Conservation (phyloP, 2,329 filamentous ascomycete genomes). For the Paracoccidioides brasiliensis region DNA sequence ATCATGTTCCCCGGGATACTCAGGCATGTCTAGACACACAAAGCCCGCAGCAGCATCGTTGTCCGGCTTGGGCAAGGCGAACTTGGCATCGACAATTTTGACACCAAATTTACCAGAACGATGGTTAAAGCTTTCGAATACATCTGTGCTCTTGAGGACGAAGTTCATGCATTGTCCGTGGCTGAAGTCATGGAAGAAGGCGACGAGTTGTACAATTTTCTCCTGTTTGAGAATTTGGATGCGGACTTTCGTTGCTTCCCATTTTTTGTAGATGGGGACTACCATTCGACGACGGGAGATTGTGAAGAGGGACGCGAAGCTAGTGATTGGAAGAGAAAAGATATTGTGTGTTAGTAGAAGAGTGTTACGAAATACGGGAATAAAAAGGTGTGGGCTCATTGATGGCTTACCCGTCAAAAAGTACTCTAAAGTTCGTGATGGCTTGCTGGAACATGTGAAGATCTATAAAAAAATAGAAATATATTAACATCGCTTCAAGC, state of each 20-base stretch:
- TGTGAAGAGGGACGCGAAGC: conserved; percentile 58
- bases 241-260: conserved; percentile 69
- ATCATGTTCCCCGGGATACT: conserved; percentile 84
- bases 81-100: conserved; percentile 80
- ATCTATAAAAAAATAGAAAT: conserved; percentile 31
- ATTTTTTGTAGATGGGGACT: conserved; percentile 86
- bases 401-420: conserved; percentile 48
- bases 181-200: conserved; percentile 78
- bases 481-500: conserved; percentile 7
- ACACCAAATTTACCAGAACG: conserved; percentile 56
- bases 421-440: conserved; percentile 65
- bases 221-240: conserved; percentile 69
- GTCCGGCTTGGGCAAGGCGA: conserved; percentile 56
- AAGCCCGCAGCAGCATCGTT: conserved; percentile 50
- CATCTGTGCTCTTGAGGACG: conserved; percentile 68
- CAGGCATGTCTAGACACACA: conserved; percentile 72
- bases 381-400: neutral
- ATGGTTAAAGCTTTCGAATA: conserved; percentile 54
- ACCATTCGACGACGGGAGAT: conserved; percentile 80
- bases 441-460: conserved; percentile 68
- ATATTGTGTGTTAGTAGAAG: neutral
- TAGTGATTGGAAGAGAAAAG: conserved; percentile 8
- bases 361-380: neutral
- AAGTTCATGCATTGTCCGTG: conserved; percentile 87
- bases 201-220: conserved; percentile 62